Evolutionary conservation across 352 stramenopile genomes (phyloP).

Genomic region (Globisporangium nagaii): DNA sequence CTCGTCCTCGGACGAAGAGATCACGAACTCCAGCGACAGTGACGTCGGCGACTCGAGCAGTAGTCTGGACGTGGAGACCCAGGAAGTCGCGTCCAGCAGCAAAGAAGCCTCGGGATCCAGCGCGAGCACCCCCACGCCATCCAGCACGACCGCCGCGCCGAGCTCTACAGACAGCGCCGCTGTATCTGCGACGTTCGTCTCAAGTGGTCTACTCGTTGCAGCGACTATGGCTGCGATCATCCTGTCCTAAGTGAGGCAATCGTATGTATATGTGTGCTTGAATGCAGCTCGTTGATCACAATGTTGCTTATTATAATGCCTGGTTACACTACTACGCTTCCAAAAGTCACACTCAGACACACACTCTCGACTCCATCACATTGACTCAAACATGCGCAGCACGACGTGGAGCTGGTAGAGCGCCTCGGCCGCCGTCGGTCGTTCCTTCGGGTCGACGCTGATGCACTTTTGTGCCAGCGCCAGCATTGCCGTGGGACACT

Average conservation of each 20-base stretch:
- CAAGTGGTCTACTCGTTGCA: background rate
- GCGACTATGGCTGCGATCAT: background rate
- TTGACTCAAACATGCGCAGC: constrained; percentile 7
- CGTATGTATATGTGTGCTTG: background rate
- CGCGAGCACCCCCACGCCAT: background rate
- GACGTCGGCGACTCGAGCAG: background rate
- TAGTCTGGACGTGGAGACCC: constrained; percentile 3
- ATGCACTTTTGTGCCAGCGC: constrained; percentile 6
- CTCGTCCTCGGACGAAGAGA: too few relatives aligned
- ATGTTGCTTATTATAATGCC: too few relatives aligned
- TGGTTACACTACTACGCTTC: too few relatives aligned
- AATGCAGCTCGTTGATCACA: background rate
- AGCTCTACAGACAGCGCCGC: background rate
- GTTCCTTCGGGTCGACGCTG: constrained; percentile 2
- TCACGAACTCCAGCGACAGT: background rate
- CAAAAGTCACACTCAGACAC: background rate
- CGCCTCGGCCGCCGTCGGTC: constrained; percentile 9
- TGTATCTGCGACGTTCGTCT: background rate
- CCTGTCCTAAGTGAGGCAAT: too few relatives aligned
- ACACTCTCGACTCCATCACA: background rate
- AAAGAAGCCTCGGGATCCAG: constrained; percentile 8
- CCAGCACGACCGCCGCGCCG: background rate
- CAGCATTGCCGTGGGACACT: constrained; percentile 6
- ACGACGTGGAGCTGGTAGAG: constrained; percentile 16
- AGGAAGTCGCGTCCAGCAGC: constrained; percentile 5